Evolutionary conservation across 1,284 basidiomycete genomes (phyloP).

Genomic region (Cryptococcus sp.): DNA sequence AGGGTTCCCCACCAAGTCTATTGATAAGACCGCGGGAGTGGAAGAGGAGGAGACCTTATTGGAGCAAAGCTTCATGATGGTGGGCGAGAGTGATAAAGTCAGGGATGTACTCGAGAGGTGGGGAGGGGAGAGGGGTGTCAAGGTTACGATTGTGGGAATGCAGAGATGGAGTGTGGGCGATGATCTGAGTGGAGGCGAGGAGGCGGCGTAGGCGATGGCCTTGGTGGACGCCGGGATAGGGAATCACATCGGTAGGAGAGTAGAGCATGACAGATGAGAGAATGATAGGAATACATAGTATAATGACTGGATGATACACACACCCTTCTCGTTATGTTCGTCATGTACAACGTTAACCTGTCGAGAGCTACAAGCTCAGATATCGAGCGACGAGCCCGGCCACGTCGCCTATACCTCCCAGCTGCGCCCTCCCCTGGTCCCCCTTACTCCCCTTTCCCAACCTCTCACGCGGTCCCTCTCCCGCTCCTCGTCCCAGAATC

Average conservation of each 20-base stretch:
- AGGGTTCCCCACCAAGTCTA: constrained; percentile 70
- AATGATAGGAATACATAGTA: background rate
- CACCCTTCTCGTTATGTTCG: background rate
- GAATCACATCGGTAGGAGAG: no score
- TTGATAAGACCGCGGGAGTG: constrained; percentile 42
- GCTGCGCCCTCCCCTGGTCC: background rate
- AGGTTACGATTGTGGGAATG: constrained; percentile 38
- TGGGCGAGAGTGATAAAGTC: constrained; percentile 57
- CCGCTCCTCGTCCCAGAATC: constrained; percentile 15
- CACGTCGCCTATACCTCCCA: background rate
- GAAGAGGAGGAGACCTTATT: constrained; percentile 61
- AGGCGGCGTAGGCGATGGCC: background rate
- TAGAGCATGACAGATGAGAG: background rate
- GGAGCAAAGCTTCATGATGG: constrained; percentile 76
- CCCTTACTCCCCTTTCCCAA: background rate
- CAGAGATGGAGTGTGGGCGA: constrained; percentile 44
- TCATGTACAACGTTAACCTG: no score
- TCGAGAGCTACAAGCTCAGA: no score
- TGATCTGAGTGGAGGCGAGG: constrained; percentile 1
- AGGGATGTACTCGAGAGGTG: constrained; percentile 63
- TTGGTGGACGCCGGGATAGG: background rate
- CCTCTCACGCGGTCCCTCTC: background rate
- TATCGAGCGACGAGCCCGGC: no score
- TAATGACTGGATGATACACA: background rate
- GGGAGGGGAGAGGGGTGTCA: constrained; percentile 55